Base-by-base conservation (phyloP, 352 stramenopile species). In the Thalassiosira pacifica region DNA sequence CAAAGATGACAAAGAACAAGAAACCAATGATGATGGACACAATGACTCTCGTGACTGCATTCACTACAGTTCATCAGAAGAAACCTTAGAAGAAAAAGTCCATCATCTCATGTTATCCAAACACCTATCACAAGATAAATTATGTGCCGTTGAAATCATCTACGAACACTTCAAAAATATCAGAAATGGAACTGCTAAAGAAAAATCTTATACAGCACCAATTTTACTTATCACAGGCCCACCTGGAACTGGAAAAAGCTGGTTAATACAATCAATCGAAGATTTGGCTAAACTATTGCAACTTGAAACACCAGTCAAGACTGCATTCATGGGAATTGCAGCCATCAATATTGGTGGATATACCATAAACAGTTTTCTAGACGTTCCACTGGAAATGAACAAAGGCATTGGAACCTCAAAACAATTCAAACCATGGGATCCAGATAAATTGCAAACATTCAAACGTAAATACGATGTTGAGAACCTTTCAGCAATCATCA, bases 301-400 rank as follows among this genome's bases (percentile, higher is more conserved):
- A 60, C 34, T 86, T 0, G 69, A 77, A 19, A 63, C 37, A 40
- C 69, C 57, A 26, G 42, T 86, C 9, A 69, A 76, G 57, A 76
- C 27, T 6, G n/a, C 79, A 29, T 86, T 71, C 37, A 81, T 86
- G 63, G 79, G 79, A 1, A 81, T 86, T 48, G 70, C 61, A 45
- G 79, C 71, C 3, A 61, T 86, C 26, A 81, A 81, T 22, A 81
- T 86, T 45, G 37, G 53, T 57, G 79, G 70, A 48, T 76, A 27
- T 22, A 86, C 70, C 13, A 60, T 86, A 2, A 72, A 55, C 26
- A 75, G 18, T 64, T 57, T 65, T 13, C 57, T 79, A 18, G 63
- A 86, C 31, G 66, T 86, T 27, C 70, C 79, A 18, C 24, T 48
- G 10, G 77, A 75, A 55, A 61, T 59, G 40, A 55, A 75, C 19